Evolutionary conservation across 2,329 filamentous ascomycete genomes (phyloP), one percentile per base, ranked within the genome.

Genomic region (Coleophoma cylindrospora): DNA sequence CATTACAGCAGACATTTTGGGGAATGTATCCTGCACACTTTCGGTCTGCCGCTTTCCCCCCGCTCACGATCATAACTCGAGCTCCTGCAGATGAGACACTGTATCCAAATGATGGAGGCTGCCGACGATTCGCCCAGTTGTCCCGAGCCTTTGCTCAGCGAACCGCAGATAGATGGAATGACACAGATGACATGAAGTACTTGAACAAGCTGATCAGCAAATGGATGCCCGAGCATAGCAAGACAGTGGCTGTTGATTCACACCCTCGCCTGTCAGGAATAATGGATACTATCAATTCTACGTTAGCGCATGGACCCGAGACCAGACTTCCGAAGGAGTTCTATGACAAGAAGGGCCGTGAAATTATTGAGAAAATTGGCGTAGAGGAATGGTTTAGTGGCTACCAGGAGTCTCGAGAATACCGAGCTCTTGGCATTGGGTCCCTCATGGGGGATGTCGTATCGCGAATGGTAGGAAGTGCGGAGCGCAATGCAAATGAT

Each of bases 311-410:
- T 65, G 89, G 89, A 0, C 81, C 87, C 0, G 79, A 80, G 11
- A 96, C 91, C 0, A 83, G 78, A 43, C 77, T 97, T 3, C 94
- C 94, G 0, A 74, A 77, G 10, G 87, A 91, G 55, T 97, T 99
- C 68, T 97, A 97, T 68, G 90, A 96, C 63, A 65, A 76, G 15
- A 86, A 84, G 62, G 82, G 79, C 4, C 77, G 82, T 45, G 74
- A 76, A 3, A 86, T 91, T 53, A 81, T 94, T 50, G 82, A 87
- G 50, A 74, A 75, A 34, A 83, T 96, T 51, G 83, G 80, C 27
- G 84, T 91, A 0, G 91, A 99, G 61, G 94, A 97, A 70, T 97
- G 94, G 94, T 97, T 87, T 66, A 74, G 80, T 17, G 92, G 94
- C 3, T 97, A 95, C 66, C 77, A 77, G 50, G 91, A 96, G 68